phyloP scores from a whole-genome alignment of 805 yeast species.

The Candida pini region DNA sequence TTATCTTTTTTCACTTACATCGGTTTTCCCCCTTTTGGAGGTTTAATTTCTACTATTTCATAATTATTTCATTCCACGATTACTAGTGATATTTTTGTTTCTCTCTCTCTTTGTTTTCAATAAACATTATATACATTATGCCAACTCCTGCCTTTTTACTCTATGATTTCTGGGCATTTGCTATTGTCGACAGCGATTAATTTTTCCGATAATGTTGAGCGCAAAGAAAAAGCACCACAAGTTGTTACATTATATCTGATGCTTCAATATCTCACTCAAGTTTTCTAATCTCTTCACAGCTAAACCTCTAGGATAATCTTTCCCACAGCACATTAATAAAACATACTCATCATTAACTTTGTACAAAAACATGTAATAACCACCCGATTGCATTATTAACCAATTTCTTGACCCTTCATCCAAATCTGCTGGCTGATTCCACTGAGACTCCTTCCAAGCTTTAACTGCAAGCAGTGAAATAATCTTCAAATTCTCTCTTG shows the following conservation, averaged over 20 bases:
- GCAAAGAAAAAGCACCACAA: too few relatives aligned
- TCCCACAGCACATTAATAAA: conserved; percentile 24
- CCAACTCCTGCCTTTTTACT: too few relatives aligned
- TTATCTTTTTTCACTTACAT: too few relatives aligned
- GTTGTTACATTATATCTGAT: conserved; percentile 7
- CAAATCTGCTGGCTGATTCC: neutral
- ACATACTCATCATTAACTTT: conserved; percentile 18
- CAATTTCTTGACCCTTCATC: conserved; percentile 10
- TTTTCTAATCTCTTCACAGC: conserved; percentile 23
- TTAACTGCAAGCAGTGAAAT: conserved; percentile 24
- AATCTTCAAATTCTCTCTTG: conserved; percentile 27
- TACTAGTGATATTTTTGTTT: too few relatives aligned
- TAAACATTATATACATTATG: too few relatives aligned
- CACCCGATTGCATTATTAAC: conserved; percentile 22
- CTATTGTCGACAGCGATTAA: too few relatives aligned
- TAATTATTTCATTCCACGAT: too few relatives aligned
- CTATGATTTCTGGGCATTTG: too few relatives aligned
- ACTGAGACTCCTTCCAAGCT: conserved; percentile 17
- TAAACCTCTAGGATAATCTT: conserved; percentile 25
- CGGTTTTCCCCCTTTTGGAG: too few relatives aligned
- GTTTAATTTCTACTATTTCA: too few relatives aligned
- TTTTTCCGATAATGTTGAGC: neutral
- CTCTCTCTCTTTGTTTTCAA: too few relatives aligned
- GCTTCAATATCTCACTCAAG: conserved; percentile 7
- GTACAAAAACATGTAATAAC: conserved; percentile 19